These are phyloP conservation scores for Pleomassaria siparia DNA, from an alignment of 2,329 filamentous ascomycete genomes.

Conservation along the genomic window DNA sequence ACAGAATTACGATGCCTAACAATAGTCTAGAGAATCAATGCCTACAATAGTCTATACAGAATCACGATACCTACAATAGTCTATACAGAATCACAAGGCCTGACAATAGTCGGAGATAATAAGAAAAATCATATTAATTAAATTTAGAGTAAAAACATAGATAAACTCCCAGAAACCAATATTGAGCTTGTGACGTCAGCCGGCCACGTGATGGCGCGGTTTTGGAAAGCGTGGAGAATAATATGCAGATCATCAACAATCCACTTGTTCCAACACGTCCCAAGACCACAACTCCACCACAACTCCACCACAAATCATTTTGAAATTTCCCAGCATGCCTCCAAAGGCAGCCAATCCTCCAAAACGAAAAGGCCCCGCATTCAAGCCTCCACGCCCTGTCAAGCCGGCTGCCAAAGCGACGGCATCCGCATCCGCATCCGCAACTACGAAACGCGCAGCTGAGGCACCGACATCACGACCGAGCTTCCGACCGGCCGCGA, in stretches of 20 bases:
- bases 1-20: no score
- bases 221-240: no score
- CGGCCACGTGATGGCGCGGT: neutral
- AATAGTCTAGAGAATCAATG: no score
- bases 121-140: no score
- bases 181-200: no score
- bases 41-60: no score
- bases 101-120: no score
- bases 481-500: conserved; percentile 23
- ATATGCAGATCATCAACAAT: neutral
- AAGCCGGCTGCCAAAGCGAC: conserved; percentile 26
- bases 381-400: conserved; percentile 41
- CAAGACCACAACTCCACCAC: neutral
- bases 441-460: conserved; percentile 28
- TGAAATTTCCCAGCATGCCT: neutral
- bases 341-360: conserved; percentile 19
- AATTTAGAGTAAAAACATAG: no score
- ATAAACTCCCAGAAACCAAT: no score
- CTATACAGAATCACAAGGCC: no score
- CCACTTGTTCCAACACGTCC: neutral
- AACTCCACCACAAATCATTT: neutral
- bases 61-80: no score
- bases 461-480: conserved; percentile 16
- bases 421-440: conserved; percentile 14
- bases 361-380: conserved; percentile 36